Base-by-base conservation (phyloP, 73 alveolate genomes). In the Urostyla sp. region DNA sequence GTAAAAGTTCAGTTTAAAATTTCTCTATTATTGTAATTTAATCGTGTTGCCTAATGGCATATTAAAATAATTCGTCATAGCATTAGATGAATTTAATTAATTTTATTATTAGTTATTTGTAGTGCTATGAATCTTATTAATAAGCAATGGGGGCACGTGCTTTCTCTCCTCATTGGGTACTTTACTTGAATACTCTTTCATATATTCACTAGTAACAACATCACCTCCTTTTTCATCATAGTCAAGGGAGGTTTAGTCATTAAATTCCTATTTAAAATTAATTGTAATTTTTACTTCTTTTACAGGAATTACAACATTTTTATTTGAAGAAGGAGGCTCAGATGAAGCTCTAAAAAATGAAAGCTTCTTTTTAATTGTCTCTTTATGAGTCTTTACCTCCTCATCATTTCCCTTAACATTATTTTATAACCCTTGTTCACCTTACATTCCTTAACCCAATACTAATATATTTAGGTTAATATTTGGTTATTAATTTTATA, bases 291-390 rank as follows among this genome's bases (percentile, higher is more conserved):
- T n/a, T 40, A 37, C 83, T 28, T 69, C 83, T 16, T 24, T 24
- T 1, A 69, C 67, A 48, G 83, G 83, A 20, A 48, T 26, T 28
- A 69, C 83, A 6, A 69, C 83, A 69, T 69, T 69, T 27, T 69
- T 69, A 27, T 69, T 69, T 5, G 61, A 67, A 4, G 83, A 69
- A 24, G 83, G 83, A 2, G 83, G 83, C 23, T 69, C 83, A 69
- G 83, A 69, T 6, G 69, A 24, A 7, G 83, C 83, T 69, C 83
- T 69, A 24, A 40, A 40, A 31, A 69, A 69, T 23, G 66, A 46
- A 4, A 69, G 55, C 31, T 69, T 69, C 38, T 69, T 18, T 35
- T n/a, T 49, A 16, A 36, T 4, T 45, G 67, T 43, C 40, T 69
- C 28, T 20, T n/a, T n/a, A n/a, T n/a, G n/a, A n/a, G n/a, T n/a